Conservation (phyloP, 768 basidiomycete genomes). For the Termitomyces sp. region DNA sequence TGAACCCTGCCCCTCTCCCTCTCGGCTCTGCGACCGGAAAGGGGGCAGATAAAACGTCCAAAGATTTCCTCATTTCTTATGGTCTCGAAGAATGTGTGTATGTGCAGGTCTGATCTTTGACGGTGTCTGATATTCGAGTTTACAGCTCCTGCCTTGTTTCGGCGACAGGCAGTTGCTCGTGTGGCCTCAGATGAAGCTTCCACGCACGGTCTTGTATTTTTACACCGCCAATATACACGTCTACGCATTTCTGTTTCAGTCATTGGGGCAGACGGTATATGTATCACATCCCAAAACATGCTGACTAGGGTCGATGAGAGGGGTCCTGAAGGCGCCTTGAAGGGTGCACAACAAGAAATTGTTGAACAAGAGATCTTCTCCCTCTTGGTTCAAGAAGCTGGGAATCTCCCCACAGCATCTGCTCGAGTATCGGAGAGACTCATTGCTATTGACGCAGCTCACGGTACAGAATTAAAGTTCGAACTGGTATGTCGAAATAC, state of each 20-base stretch:
- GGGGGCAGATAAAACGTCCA: conserved; percentile 75
- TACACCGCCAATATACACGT: conserved; percentile 60
- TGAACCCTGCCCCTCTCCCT: conserved; percentile 77
- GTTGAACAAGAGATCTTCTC: conserved; percentile 82
- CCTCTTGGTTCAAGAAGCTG: conserved; percentile 72
- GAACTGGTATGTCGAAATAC: conserved; percentile 52
- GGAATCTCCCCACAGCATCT: conserved; percentile 68
- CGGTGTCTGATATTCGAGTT: background rate
- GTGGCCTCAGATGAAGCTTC: conserved; percentile 49
- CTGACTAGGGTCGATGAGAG: conserved; percentile 25
- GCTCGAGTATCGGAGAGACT: conserved; percentile 77
- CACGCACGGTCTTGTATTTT: conserved; percentile 49
- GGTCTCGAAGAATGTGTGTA: conserved; percentile 79
- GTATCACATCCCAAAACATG: conserved; percentile 33
- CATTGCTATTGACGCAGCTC: conserved; percentile 74
- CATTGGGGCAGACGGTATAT: conserved; percentile 27
- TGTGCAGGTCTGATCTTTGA: background rate
- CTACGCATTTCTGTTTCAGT: conserved; percentile 56
- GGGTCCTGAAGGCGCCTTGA: conserved; percentile 50
- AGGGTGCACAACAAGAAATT: conserved; percentile 63
- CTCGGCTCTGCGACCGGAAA: conserved; percentile 67
- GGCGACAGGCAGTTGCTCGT: conserved; percentile 67
- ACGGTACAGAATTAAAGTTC: conserved; percentile 63
- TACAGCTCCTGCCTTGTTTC: conserved; percentile 62
- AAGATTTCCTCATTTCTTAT: conserved; percentile 77